Evolutionary conservation across 805 yeast species (phyloP).

Genomic region (Cyberlindnera americana): DNA sequence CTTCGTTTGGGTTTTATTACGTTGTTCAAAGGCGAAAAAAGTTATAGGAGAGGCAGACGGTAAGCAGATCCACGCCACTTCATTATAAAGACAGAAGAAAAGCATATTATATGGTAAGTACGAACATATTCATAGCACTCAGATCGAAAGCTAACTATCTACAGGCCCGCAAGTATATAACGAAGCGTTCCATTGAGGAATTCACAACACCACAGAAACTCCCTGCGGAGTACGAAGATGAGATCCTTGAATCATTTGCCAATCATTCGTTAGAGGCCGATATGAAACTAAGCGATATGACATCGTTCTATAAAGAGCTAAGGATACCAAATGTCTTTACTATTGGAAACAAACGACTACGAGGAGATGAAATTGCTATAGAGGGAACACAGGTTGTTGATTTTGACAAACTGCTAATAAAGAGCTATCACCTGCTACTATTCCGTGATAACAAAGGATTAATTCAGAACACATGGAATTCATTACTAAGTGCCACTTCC

Average conservation of each 20-base stretch:
- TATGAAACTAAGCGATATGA: constrained; percentile 32
- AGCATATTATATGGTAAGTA: no score
- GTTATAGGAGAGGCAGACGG: no score
- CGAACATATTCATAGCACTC: no score
- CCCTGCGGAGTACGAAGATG: constrained; percentile 43
- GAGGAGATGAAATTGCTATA: constrained; percentile 29
- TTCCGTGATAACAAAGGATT: constrained; percentile 35
- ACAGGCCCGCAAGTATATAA: constrained; percentile 22
- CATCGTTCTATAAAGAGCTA: constrained; percentile 29
- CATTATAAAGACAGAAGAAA: no score
- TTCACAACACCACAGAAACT: constrained; percentile 32
- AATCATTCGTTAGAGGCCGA: constrained; percentile 40
- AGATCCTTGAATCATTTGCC: constrained; percentile 40
- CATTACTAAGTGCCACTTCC: constrained; percentile 27
- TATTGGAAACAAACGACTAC: constrained; percentile 25
- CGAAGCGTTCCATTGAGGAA: constrained; percentile 21
- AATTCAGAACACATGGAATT: constrained; percentile 40
- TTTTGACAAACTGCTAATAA: constrained; percentile 40
- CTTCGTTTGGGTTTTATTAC: no score
- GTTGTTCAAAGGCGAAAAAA: no score
- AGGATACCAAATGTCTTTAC: constrained; percentile 30
- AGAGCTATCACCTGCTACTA: constrained; percentile 39
- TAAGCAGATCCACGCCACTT: no score
- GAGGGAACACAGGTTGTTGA: constrained; percentile 44
- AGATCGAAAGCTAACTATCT: no score